Conservation (phyloP, 2,329 filamentous ascomycete species). For the Emmonsiellopsis sp. region DNA sequence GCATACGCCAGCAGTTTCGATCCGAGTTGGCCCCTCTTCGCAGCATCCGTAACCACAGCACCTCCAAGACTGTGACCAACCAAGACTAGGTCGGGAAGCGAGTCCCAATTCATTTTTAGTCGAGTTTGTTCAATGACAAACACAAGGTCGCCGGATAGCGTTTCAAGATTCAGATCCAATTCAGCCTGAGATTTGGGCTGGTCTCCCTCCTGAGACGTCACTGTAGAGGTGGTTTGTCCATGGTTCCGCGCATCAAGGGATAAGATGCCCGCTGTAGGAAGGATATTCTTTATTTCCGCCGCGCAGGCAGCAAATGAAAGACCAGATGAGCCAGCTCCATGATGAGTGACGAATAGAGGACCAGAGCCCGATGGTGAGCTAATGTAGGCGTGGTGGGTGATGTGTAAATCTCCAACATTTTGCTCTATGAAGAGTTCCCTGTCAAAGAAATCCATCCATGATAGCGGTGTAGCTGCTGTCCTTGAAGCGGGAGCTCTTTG, state of each 20-base stretch:
- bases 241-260: constrained; percentile 82
- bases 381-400: constrained; percentile 77
- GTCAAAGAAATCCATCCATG: constrained; percentile 87
- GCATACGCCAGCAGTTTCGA: constrained; percentile 68
- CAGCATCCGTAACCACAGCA: constrained; percentile 78
- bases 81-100: constrained; percentile 65
- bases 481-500: constrained; percentile 5
- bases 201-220: constrained; percentile 22
- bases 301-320: constrained; percentile 81
- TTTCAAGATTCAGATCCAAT: constrained; percentile 61
- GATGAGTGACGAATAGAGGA: constrained; percentile 85
- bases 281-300: constrained; percentile 62
- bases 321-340: constrained; percentile 87
- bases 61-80: constrained; percentile 91
- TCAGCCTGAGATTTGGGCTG: constrained; percentile 19
- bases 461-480: constrained; percentile 45
- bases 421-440: constrained; percentile 65
- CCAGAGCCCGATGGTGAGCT: constrained; percentile 64
- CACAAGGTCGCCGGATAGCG: constrained; percentile 63
- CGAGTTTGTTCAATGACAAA: constrained; percentile 60
- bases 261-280: constrained; percentile 74
- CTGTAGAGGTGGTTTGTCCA: constrained; percentile 49
- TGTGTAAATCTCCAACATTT: constrained; percentile 29
- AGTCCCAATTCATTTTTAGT: constrained; percentile 59
- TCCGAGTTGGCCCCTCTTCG: constrained; percentile 57